A percentile compares a stretch with the other conserved stretches of the same genome.
Conservation (phyloP, 441 rosid species). For the Isatis lusitanica region DNA sequence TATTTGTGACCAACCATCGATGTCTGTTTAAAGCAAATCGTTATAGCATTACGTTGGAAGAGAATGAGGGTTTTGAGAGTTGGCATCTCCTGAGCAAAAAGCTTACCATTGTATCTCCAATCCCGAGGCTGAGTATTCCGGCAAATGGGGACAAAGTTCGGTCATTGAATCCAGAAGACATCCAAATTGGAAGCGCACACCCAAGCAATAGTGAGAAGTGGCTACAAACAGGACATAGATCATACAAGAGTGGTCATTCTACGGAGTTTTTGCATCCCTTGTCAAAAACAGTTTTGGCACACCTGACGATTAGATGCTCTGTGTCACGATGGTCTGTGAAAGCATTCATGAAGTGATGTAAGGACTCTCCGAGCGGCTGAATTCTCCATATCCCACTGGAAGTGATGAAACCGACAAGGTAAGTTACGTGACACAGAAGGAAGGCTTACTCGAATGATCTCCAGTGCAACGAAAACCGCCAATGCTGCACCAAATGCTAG, state of each 20-base stretch:
- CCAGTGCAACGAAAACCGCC: constrained; percentile 74
- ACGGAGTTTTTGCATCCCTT: neutral
- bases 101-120: constrained; percentile 97
- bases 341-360: constrained; percentile 91
- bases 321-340: constrained; percentile 98
- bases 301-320: constrained; percentile 92
- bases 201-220: constrained; percentile 97
- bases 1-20: constrained; percentile 96
- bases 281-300: constrained; percentile 17
- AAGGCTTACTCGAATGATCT: constrained; percentile 84
- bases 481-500: constrained; percentile 96
- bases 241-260: neutral
- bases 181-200: constrained; percentile 97
- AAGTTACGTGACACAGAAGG: neutral
- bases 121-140: constrained; percentile 97
- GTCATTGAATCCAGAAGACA: constrained; percentile 92
- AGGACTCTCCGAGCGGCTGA: constrained; percentile 73
- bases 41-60: neutral
- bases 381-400: constrained; percentile 73
- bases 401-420: neutral
- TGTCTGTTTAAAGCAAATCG: constrained; percentile 51
- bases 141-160: constrained; percentile 95
- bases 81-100: neutral
- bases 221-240: constrained; percentile 41
- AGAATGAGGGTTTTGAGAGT: neutral